phyloP scores from a whole-genome alignment of 129 eudicot species.

The Helianthus tuberosus region DNA sequence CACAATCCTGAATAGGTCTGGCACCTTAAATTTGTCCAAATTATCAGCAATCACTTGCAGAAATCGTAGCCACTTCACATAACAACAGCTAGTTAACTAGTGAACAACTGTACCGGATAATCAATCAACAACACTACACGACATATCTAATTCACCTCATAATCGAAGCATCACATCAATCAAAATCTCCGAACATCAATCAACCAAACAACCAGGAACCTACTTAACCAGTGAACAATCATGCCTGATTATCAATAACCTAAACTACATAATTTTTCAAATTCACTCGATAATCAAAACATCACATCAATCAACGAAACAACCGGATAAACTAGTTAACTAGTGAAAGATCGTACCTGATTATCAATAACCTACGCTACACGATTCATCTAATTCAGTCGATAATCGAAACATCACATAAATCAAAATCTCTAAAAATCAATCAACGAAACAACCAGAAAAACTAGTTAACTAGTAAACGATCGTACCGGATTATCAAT shows the following conservation, averaged over 20 bases:
- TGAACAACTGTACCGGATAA: neutral
- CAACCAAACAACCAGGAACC: neutral
- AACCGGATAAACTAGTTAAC: neutral
- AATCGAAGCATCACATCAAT: slow-evolving; percentile 12
- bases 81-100: neutral
- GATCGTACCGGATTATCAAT: neutral
- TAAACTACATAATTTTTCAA: neutral
- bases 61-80: no score
- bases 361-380: slow-evolving; percentile 4
- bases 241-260: neutral
- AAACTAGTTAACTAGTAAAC: no score
- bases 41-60: no score
- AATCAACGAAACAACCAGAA: neutral
- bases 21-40: no score
- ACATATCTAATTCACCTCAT: neutral
- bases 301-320: slow-evolving; percentile 1
- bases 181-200: slow-evolving; percentile 15
- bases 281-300: neutral
- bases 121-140: neutral
- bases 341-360: neutral
- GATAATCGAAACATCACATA: slow-evolving; percentile 13
- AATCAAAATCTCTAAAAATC: slow-evolving; percentile 11
- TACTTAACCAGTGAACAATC: no score
- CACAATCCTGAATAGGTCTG: no score
- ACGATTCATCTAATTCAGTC: neutral